Conservation (phyloP, 371 early-diverging fungal genomes). For the Parasitella parasitica region DNA sequence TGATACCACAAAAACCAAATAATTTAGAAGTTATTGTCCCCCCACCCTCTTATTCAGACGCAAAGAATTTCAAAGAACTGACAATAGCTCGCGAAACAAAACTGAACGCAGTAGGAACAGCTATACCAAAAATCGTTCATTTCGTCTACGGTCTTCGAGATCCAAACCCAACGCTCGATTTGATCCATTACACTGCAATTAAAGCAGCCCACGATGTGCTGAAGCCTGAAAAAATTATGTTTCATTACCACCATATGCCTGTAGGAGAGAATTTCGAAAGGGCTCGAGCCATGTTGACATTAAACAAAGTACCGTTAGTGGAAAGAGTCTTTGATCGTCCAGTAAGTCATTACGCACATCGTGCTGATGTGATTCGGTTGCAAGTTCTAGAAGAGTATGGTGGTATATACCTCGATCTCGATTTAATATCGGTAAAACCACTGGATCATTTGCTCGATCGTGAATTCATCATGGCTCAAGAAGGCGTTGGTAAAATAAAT, state of each 20-base stretch:
- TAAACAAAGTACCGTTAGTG: slow-evolving; percentile 36
- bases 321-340: slow-evolving; percentile 39
- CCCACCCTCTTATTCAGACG: slow-evolving; percentile 3
- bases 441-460: slow-evolving; percentile 46
- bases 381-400: slow-evolving; percentile 45
- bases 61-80: slow-evolving; percentile 21
- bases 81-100: slow-evolving; percentile 19
- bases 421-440: slow-evolving; percentile 46
- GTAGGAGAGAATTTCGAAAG: slow-evolving; percentile 46
- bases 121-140: slow-evolving; percentile 52
- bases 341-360: slow-evolving; percentile 49
- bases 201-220: slow-evolving; percentile 51
- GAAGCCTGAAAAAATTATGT: slow-evolving; percentile 47
- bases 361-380: slow-evolving; percentile 50
- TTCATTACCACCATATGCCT: slow-evolving; percentile 54
- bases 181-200: slow-evolving; percentile 55
- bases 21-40: slow-evolving; percentile 10
- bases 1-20: not conserved
- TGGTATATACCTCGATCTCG: slow-evolving; percentile 58
- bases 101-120: slow-evolving; percentile 10
- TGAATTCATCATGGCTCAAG: slow-evolving; percentile 55
- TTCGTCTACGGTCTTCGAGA: slow-evolving; percentile 51
- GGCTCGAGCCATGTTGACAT: slow-evolving; percentile 37
- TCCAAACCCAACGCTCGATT: slow-evolving; percentile 42
- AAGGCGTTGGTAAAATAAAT: slow-evolving; percentile 37